Evolutionary conservation across 768 basidiomycete genomes (phyloP).

Genomic region (Hydnomerulius pinastri): DNA sequence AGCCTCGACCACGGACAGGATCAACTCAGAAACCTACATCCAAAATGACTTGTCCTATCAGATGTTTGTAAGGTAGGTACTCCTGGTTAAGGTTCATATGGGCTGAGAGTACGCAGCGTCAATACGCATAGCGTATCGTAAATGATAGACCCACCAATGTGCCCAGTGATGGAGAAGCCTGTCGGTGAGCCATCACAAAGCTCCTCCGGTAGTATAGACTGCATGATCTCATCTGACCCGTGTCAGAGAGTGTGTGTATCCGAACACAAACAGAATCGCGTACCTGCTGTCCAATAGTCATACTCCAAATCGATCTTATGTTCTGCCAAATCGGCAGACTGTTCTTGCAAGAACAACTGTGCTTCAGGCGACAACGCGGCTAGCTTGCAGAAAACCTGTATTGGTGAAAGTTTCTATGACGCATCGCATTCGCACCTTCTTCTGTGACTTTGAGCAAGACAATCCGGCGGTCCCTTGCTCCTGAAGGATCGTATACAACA

Average conservation of each 20-base stretch:
- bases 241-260: neutral
- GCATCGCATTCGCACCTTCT: slow-evolving; percentile 50
- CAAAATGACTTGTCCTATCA: slow-evolving; percentile 90
- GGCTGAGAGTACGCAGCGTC: slow-evolving; percentile 45
- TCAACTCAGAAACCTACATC: slow-evolving; percentile 58
- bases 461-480: slow-evolving; percentile 55
- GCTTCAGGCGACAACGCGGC: slow-evolving; percentile 65
- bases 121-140: neutral
- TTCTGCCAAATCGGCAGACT: slow-evolving; percentile 55
- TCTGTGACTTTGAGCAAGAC: slow-evolving; percentile 63
- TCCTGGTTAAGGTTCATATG: slow-evolving; percentile 90
- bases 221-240: slow-evolving; percentile 76
- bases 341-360: slow-evolving; percentile 53
- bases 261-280: slow-evolving; percentile 1
- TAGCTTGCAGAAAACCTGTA: slow-evolving; percentile 44
- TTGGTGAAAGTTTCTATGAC: slow-evolving; percentile 2
- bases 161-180: slow-evolving; percentile 87
- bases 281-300: slow-evolving; percentile 88
- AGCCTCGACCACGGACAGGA: slow-evolving; percentile 1
- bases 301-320: slow-evolving; percentile 74
- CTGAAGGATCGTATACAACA: slow-evolving; percentile 53
- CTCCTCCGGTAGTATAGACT: slow-evolving; percentile 77
- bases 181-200: slow-evolving; percentile 78
- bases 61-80: slow-evolving; percentile 86
- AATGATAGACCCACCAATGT: slow-evolving; percentile 69